Base-by-base conservation (phyloP, 495 filamentous ascomycete species). In the Aspergillus incahuasiensis region DNA sequence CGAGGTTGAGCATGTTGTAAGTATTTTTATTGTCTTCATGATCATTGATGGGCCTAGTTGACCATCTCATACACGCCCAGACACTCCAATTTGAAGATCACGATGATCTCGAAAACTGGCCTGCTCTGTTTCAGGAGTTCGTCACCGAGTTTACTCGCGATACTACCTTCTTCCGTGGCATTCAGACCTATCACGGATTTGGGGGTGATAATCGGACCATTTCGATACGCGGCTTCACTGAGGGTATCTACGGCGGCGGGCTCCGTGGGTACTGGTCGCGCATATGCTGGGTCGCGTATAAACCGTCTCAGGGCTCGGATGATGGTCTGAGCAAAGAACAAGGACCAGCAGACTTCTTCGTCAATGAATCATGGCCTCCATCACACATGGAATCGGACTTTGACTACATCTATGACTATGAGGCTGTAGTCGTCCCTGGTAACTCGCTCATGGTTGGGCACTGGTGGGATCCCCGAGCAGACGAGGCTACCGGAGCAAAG, bases 381-480 rank as follows among this genome's bases (percentile, higher is more conserved):
- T 4, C 24, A 8, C 53, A 61, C 32, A 16, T 64, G 12, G 15
- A 53, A 13, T 12, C 5, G 0, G 52, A 59, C 16, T 61, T 66
- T 40, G 20, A 52, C 21, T 70, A 63, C 59, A 57, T 74, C 9
- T 66, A 69, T 45, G 70, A 62, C 5, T 82, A 78, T 32, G 78
- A 82, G 57, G 80, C 74, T 0, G 58, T 77, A n/a, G 62, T 82
- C 8, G 52, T 80, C n/a, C 80, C 80, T 7, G 75, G 77, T 6
- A 69, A 68, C 1, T 67, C 64, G 11, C 63, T 78, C 11, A 72
- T 81, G 61, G 48, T 84, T 30, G 81, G 80, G 9, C 65, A 73
- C 22, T 82, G 75, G 72, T 58, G 75, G 53, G 65, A 74, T 56
- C 42, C 71, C 0, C n/a, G 22, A 41, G 6, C 28, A 9, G 54